Percentiles rank a stretch among this genome's conserved stretches.
phyloP scores from a whole-genome alignment of 495 filamentous ascomycete species.

The Penicillium antarcticum region DNA sequence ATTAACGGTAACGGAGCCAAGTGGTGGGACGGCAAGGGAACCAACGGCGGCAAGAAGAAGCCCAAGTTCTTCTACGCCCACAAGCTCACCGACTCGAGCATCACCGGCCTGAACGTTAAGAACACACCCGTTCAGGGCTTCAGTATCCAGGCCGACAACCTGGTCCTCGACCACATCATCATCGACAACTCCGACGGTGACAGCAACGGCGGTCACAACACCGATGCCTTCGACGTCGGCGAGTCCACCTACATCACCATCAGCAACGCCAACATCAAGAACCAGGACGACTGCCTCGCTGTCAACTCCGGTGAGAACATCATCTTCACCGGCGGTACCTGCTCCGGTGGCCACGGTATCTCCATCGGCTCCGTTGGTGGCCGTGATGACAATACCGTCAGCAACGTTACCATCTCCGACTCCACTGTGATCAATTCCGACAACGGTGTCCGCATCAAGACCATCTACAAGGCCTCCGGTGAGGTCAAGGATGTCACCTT shows the following conservation, averaged over 20 bases:
- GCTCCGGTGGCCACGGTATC: constrained; percentile 64
- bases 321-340: constrained; percentile 49
- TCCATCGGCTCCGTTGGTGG: constrained; percentile 69
- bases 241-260: constrained; percentile 49
- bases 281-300: constrained; percentile 64
- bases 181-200: constrained; percentile 61
- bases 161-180: constrained; percentile 49
- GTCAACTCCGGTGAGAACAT: constrained; percentile 59
- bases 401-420: constrained; percentile 51
- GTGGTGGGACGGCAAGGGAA: constrained; percentile 54
- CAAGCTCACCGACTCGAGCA: constrained; percentile 38
- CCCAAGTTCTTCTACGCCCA: constrained; percentile 58
- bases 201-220: constrained; percentile 54
- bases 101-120: constrained; percentile 42
- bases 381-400: constrained; percentile 57
- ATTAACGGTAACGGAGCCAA: constrained; percentile 45
- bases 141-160: constrained; percentile 50
- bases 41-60: constrained; percentile 55
- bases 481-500: constrained; percentile 57
- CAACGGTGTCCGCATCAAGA: constrained; percentile 66
- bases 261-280: constrained; percentile 51
- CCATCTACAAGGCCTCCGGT: constrained; percentile 55
- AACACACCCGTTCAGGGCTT: constrained; percentile 65
- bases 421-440: constrained; percentile 51
- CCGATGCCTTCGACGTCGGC: constrained; percentile 64